Conservation (phyloP, 192 early-diverging fungal genomes). For the Obelidium mucronatum region DNA sequence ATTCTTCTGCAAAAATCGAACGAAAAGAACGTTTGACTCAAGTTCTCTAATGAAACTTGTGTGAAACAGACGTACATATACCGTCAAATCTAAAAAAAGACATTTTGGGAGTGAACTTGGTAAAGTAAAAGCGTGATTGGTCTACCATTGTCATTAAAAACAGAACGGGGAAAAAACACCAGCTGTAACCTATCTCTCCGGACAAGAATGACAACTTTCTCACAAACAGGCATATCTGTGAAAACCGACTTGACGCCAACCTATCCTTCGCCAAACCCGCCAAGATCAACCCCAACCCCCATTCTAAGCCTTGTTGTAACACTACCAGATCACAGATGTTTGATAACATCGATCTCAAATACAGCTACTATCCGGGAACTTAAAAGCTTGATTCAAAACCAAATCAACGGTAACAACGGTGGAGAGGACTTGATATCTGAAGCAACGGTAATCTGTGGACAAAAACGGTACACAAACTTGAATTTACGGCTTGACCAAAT, state of each 20-base stretch:
- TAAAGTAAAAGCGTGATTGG: too few relatives aligned
- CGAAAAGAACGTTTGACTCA: too few relatives aligned
- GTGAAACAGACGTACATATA: too few relatives aligned
- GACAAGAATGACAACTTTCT: neutral
- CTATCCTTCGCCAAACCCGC: neutral
- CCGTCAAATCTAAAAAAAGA: too few relatives aligned
- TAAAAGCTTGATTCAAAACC: neutral
- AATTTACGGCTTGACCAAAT: too few relatives aligned
- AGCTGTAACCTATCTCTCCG: neutral
- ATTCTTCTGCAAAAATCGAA: neutral
- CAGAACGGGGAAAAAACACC: neutral
- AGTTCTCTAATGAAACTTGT: too few relatives aligned
- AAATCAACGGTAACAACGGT: conserved; percentile 1
- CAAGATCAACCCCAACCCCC: neutral
- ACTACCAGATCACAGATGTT: neutral
- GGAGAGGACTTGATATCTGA: too few relatives aligned
- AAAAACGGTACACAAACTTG: too few relatives aligned
- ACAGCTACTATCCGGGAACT: neutral
- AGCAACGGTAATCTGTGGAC: too few relatives aligned
- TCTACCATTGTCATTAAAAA: too few relatives aligned
- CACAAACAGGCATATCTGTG: neutral
- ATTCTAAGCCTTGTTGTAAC: neutral
- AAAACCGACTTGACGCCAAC: neutral
- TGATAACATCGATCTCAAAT: neutral
- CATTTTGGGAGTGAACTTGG: too few relatives aligned